Base-by-base conservation (phyloP, 2,329 filamentous ascomycete genomes). In the Colletotrichum abscissum region DNA sequence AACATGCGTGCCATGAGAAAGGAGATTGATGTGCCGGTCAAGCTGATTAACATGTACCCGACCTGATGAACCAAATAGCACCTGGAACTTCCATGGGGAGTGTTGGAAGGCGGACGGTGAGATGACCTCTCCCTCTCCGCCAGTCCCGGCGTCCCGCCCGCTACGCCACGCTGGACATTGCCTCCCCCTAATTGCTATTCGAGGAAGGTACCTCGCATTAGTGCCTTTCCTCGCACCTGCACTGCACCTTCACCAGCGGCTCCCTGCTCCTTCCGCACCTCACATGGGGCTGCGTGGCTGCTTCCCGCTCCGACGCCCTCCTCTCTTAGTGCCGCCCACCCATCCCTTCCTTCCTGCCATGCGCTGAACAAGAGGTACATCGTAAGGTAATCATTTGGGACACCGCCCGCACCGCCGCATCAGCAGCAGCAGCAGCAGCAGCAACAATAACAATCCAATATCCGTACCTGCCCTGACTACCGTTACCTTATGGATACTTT, bases 161-260 rank as follows among this genome's bases (percentile, higher is more conserved):
- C 54, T 22, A 64, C 66, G 69, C 69, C 66, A 72, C 59, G 66
- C 69, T 58, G 42, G n/a, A 30, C 46, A 59, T n/a, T 59, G 33
- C 30, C 24, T 26, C 22, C 60, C 58, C 65, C 54, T 64, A 64
- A 59, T 57, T 72, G 42, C 19, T n/a, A 8, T 49, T 8, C 42
- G 42, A 49, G 42, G 42, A 49, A 60, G 11, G 46, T 33, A 52
- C 42, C 59, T 49, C n/a, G 33, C 14, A n/a, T 54, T 26, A n/a
- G 42, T 46, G 1, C 16, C 55, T 46, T 33, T 33, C 22, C 35
- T 19, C 24, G 30, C 59, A 35, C 63, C 63, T 62, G 63, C 63
- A 38, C 42, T 28, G 63, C 55, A 38, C 42, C 28, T 22, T 28
- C 5, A 42, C 14, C 35, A 42, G 35, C 59, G 52, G 22, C 56